Percentiles rank a stretch among this genome's conserved stretches.
These are phyloP conservation scores for Chenopodium quinoa DNA, from an alignment of 148 eudicot genomes.

Conservation along the genomic window DNA sequence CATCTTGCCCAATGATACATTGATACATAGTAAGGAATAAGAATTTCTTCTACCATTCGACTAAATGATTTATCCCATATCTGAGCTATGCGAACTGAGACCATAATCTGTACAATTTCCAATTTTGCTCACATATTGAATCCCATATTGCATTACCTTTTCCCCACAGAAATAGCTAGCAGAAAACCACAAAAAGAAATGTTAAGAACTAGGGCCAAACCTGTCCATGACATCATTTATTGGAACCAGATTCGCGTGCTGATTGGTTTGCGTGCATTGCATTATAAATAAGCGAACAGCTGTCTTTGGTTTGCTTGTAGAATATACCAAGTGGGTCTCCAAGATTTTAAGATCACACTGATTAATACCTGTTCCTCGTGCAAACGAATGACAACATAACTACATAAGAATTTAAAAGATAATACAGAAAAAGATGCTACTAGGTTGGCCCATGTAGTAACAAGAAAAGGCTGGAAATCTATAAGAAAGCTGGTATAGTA, in stretches of 20 bases:
- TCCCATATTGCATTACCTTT: neutral
- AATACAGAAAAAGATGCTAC: neutral
- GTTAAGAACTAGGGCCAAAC: slow-evolving; percentile 34
- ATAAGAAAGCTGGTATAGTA: neutral
- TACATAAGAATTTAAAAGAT: neutral
- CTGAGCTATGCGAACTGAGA: neutral
- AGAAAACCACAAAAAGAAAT: neutral
- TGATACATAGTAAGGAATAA: neutral
- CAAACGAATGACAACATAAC: slow-evolving; percentile 9
- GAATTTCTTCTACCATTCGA: neutral
- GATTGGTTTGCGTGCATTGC: slow-evolving; percentile 43
- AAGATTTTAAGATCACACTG: slow-evolving; percentile 45
- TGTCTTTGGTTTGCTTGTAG: slow-evolving; percentile 62
- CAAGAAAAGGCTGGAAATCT: neutral
- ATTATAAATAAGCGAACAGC: slow-evolving; percentile 65
- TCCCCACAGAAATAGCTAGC: neutral
- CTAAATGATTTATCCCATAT: neutral
- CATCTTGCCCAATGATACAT: neutral
- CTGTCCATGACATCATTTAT: slow-evolving; percentile 59
- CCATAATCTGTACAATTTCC: neutral
- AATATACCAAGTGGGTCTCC: slow-evolving; percentile 67
- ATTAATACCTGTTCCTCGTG: slow-evolving; percentile 47
- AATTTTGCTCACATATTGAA: too few relatives aligned
- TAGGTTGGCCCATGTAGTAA: neutral
- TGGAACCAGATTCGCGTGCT: slow-evolving; percentile 38